Conservation (phyloP, 2,329 filamentous ascomycete genomes). For the Bipolaris zeicola region DNA sequence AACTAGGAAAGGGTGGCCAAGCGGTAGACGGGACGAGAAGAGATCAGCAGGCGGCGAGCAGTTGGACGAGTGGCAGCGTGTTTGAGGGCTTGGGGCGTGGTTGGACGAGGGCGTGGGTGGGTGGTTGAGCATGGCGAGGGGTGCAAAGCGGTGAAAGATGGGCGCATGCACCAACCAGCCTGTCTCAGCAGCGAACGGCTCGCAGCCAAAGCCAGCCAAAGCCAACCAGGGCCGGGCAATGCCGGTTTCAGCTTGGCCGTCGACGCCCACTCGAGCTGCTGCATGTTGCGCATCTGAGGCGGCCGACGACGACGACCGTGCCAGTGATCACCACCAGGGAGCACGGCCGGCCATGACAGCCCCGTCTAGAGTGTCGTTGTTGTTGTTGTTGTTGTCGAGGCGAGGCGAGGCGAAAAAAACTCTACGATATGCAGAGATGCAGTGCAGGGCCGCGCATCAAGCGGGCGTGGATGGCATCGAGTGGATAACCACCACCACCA, state of each 20-base stretch:
- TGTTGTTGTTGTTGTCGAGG: no score
- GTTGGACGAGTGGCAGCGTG: no score
- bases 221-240: slow-evolving; percentile 24
- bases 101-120: no score
- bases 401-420: no score
- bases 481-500: neutral
- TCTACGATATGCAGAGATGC: no score
- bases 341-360: neutral
- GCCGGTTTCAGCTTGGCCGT: slow-evolving; percentile 31
- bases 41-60: slow-evolving; percentile 14
- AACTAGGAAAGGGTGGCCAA: slow-evolving; percentile 1
- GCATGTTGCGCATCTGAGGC: slow-evolving; percentile 24
- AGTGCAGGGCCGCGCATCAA: neutral
- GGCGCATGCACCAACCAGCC: neutral
- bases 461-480: neutral
- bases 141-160: slow-evolving; percentile 11
- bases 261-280: slow-evolving; percentile 15
- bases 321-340: slow-evolving; percentile 10
- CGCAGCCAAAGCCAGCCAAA: neutral
- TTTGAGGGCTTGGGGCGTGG: no score
- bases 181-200: slow-evolving; percentile 11
- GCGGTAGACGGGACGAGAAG: neutral
- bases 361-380: no score
- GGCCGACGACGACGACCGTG: slow-evolving; percentile 16
- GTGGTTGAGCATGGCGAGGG: neutral